phyloP scores from a whole-genome alignment of 129 eudicot species.

The Artemisia annua region DNA sequence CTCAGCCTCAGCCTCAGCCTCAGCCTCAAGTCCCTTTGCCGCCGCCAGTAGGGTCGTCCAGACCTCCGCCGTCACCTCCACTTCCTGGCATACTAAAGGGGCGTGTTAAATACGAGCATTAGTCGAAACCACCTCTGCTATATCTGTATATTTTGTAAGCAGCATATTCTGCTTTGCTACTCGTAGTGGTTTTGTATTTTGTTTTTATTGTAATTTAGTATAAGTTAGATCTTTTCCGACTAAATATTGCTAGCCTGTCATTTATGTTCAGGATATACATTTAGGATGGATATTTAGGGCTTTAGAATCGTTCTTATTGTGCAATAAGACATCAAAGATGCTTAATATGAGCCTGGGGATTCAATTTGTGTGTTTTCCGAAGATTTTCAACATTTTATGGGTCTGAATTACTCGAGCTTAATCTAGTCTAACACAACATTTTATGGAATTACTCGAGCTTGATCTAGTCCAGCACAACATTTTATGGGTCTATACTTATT shows the following conservation, averaged over 20 bases:
- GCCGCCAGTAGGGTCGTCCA: constrained; percentile 46
- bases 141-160: constrained; percentile 54
- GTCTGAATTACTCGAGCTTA: no score
- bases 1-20: no score
- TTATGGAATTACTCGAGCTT: no score
- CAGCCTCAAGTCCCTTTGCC: constrained; percentile 41
- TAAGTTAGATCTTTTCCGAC: constrained; percentile 12
- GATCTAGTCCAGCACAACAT: no score
- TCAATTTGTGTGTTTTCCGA: constrained; percentile 4
- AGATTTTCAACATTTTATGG: no score
- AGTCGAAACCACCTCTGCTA: constrained; percentile 34
- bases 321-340: constrained; percentile 7
- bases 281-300: constrained; percentile 3
- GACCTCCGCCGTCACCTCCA: constrained; percentile 76
- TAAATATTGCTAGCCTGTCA: constrained; percentile 9
- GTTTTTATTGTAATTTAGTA: constrained; percentile 19
- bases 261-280: constrained; percentile 13
- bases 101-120: constrained; percentile 77
- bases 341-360: constrained; percentile 1
- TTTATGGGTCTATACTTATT: no score
- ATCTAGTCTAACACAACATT: no score
- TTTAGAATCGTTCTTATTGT: constrained; percentile 3
- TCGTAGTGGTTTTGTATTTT: constrained; percentile 24
- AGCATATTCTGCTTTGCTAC: constrained; percentile 30
- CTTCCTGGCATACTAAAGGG: constrained; percentile 91